Conservation (phyloP, 2,329 filamentous ascomycete genomes). For the Hortaea sp. region DNA sequence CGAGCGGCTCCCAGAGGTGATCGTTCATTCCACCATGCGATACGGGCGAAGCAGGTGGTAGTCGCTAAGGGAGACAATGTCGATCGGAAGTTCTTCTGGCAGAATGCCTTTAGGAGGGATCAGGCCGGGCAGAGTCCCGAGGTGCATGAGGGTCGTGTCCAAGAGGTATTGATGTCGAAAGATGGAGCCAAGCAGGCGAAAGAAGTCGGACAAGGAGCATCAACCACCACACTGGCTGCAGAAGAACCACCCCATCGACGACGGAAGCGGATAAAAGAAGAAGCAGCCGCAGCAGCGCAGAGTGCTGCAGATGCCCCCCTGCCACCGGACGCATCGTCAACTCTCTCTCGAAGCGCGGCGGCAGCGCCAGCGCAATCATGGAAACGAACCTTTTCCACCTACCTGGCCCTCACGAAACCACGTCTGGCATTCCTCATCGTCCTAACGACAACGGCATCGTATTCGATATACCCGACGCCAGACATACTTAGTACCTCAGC, state of each 20-base stretch:
- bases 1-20: conserved; percentile 8
- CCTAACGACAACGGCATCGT: conserved; percentile 80
- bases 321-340: conserved; percentile 52
- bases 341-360: conserved; percentile 47
- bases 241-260: conserved; percentile 24
- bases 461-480: conserved; percentile 86
- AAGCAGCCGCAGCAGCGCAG: conserved; percentile 2
- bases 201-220: not conserved
- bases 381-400: conserved; percentile 62
- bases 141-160: not conserved
- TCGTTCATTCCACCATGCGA: conserved; percentile 10
- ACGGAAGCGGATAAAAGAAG: conserved; percentile 26
- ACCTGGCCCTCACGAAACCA: conserved; percentile 89
- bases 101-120: conserved; percentile 19
- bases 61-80: conserved; percentile 16
- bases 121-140: not conserved
- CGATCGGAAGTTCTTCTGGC: conserved; percentile 25
- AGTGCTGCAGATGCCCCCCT: conserved; percentile 22
- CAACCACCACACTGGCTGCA: conserved; percentile 1
- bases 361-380: conserved; percentile 46
- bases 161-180: conserved; percentile 3
- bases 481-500: conserved; percentile 64
- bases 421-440: conserved; percentile 86
- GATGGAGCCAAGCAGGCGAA: not conserved
- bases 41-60: conserved; percentile 14